phyloP scores from a whole-genome alignment of 495 filamentous ascomycete genomes.

The Daldinia decipiens region DNA sequence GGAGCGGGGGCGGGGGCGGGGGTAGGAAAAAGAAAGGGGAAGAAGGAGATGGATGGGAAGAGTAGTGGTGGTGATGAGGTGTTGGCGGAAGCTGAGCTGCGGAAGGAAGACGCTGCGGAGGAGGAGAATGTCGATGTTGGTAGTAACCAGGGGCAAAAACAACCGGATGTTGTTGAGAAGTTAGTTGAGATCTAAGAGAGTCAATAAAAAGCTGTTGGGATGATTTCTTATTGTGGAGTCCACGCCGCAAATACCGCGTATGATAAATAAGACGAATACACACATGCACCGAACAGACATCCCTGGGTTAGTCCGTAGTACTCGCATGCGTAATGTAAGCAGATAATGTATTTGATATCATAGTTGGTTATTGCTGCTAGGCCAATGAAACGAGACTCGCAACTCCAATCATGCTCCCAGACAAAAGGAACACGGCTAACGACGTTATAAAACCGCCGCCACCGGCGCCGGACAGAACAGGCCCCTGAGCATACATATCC shows the following conservation, averaged over 20 bases:
- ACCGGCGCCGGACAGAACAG: conserved; percentile 15
- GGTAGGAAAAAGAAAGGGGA: background rate
- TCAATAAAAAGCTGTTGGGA: background rate
- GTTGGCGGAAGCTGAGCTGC: background rate
- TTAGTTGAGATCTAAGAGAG: conserved; percentile 27
- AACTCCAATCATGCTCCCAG: conserved; percentile 51
- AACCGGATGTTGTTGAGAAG: conserved; percentile 23
- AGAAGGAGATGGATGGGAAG: background rate
- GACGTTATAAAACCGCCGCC: conserved; percentile 32
- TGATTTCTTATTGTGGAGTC: background rate
- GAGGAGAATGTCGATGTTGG: background rate
- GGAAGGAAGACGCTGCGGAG: background rate
- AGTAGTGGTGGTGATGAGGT: background rate
- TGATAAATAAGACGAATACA: background rate
- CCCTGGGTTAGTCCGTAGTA: background rate
- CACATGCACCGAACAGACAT: background rate
- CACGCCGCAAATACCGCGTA: background rate
- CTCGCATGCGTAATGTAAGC: conserved; percentile 4
- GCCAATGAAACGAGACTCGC: conserved; percentile 22
- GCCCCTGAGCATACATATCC: conserved; percentile 35
- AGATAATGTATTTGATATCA: conserved; percentile 35
- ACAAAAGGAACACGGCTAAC: conserved; percentile 42
- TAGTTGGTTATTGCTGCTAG: conserved; percentile 5
- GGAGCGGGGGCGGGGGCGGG: background rate
- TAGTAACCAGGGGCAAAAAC: conserved; percentile 6